phyloP scores from a whole-genome alignment of 2,329 filamentous ascomycete genomes.

The Fusarium coicis region DNA sequence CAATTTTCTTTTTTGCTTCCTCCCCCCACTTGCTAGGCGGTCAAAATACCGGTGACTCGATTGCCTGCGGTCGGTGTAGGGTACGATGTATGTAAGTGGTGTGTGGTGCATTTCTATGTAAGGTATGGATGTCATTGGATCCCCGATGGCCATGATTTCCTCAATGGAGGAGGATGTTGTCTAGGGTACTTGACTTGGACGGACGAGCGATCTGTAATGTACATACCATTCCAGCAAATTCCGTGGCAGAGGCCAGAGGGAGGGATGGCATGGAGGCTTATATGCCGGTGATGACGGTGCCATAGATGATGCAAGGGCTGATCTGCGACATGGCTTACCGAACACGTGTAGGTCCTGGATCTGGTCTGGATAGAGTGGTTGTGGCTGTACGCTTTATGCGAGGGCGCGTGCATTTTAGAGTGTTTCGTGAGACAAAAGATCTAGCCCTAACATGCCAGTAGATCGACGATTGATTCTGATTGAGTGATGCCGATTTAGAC shows the following conservation, averaged over 20 bases:
- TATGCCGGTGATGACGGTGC: conserved; percentile 1
- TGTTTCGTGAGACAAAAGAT: background rate
- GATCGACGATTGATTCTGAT: background rate
- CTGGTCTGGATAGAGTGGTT: conserved; percentile 5
- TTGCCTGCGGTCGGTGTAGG: background rate
- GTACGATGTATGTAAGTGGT: no score
- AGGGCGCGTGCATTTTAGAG: conserved; percentile 7
- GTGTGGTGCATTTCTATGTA: background rate
- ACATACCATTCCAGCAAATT: conserved; percentile 21
- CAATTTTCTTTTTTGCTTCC: background rate
- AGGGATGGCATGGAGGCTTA: conserved; percentile 24
- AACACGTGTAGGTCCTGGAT: conserved; percentile 13
- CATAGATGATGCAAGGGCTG: conserved; percentile 5
- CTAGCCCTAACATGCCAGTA: conserved; percentile 12
- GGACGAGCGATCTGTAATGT: background rate
- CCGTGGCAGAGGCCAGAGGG: background rate
- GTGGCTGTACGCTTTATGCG: conserved; percentile 4
- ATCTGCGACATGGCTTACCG: conserved; percentile 11
- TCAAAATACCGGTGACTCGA: background rate
- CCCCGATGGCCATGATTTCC: background rate
- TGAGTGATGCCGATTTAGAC: background rate
- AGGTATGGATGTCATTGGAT: background rate
- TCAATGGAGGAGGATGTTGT: background rate
- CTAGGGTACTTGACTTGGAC: conserved; percentile 9
- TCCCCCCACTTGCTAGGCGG: background rate